These are phyloP conservation scores for Nothopassalora personata DNA, from an alignment of 2,329 filamentous ascomycete genomes.

Conservation along the genomic window DNA sequence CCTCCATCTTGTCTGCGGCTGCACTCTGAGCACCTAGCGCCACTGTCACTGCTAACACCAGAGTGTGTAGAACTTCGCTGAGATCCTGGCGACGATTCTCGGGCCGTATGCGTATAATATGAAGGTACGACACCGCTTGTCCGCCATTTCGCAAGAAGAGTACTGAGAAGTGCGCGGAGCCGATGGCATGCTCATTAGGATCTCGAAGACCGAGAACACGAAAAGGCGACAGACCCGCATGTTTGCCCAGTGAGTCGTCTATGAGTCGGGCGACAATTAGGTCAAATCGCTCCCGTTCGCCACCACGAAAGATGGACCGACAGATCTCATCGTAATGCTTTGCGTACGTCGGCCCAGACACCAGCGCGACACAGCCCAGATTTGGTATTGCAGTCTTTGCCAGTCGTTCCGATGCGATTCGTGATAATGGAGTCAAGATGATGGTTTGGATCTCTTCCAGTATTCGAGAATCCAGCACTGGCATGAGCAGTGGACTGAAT, in stretches of 20 bases:
- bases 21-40: constrained; percentile 11
- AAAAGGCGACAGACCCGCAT: constrained; percentile 15
- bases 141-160: constrained; percentile 9
- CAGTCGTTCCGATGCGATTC: constrained; percentile 10
- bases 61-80: constrained; percentile 21
- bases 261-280: constrained; percentile 17
- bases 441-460: constrained; percentile 5
- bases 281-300: constrained; percentile 19
- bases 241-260: constrained; percentile 11
- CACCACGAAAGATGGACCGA: constrained; percentile 15
- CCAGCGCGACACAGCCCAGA: constrained; percentile 19
- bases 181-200: constrained; percentile 14
- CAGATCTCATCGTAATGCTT: constrained; percentile 17
- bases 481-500: constrained; percentile 2
- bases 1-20: not conserved
- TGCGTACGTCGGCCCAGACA: constrained; percentile 11
- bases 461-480: constrained; percentile 7
- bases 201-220: constrained; percentile 20
- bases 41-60: constrained; percentile 18
- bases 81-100: constrained; percentile 19
- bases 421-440: constrained; percentile 9
- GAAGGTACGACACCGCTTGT: constrained; percentile 21
- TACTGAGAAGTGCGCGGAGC: constrained; percentile 23
- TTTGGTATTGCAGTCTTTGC: constrained; percentile 14
- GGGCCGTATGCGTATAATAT: constrained; percentile 23